Conservation (phyloP, 768 basidiomycete genomes). For the Chlorophyllum brunneum region DNA sequence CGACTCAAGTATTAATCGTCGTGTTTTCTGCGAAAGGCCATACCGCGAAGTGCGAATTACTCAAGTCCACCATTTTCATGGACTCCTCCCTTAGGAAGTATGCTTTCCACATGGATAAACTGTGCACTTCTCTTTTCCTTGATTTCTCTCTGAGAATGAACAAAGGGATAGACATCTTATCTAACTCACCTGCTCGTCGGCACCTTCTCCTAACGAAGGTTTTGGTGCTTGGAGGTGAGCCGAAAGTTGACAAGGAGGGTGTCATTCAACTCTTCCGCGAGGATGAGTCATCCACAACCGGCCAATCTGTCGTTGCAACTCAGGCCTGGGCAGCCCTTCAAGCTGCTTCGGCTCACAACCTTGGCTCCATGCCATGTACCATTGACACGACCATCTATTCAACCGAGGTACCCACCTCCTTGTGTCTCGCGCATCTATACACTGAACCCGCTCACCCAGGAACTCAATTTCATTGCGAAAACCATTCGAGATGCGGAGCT, state of each 20-base stretch:
- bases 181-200: slow-evolving; percentile 15
- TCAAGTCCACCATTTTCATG: slow-evolving; percentile 30
- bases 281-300: slow-evolving; percentile 18
- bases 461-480: slow-evolving; percentile 32
- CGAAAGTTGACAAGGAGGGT: slow-evolving; percentile 21
- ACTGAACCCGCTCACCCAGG: slow-evolving; percentile 13
- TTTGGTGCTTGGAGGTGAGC: slow-evolving; percentile 34
- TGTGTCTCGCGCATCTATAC: background rate
- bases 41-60: slow-evolving; percentile 16
- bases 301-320: slow-evolving; percentile 25
- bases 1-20: slow-evolving; percentile 31
- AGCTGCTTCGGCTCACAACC: slow-evolving; percentile 20
- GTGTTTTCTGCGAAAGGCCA: slow-evolving; percentile 11
- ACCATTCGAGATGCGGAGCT: slow-evolving; percentile 34
- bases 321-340: slow-evolving; percentile 44
- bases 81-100: slow-evolving; percentile 26
- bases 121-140: slow-evolving; percentile 33
- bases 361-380: background rate
- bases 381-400: slow-evolving; percentile 25
- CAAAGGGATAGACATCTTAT: slow-evolving; percentile 17
- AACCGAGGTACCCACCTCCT: slow-evolving; percentile 22
- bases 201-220: slow-evolving; percentile 31
- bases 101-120: slow-evolving; percentile 44
- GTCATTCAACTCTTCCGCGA: slow-evolving; percentile 27
- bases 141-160: slow-evolving; percentile 34